Evolutionary conservation across 352 stramenopile species (phyloP), one percentile per base, ranked within the genome.

Genomic region (Phytophthora brassicae): DNA sequence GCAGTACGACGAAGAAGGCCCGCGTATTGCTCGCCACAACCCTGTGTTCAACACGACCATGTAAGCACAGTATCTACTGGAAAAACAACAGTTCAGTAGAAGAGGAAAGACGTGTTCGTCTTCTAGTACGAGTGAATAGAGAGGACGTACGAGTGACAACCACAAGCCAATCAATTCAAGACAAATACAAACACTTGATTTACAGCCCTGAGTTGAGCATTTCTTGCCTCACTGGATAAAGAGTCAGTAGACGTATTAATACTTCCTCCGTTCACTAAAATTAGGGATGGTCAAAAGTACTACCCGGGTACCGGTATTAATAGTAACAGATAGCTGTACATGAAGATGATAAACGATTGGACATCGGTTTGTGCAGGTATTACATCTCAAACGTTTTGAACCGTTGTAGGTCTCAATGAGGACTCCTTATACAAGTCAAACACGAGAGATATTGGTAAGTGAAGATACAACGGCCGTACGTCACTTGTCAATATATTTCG

Each of bases 1-100:
- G 19, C 91, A 98, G 79, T 98, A 98, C 83, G 93, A 98, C 22
- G 95, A 98, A 63, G 93, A 98, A 81, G 95, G 95, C 6, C 91
- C 95, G 28, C 86, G 94, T 51, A 98, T 98, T 56, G 93, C 93
- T 4, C 86, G 94, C 29, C 92, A 98, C 79, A 98, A 98, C 77
- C 88, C 91, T 3, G 94, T 98, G 22, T 98, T 98, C 71, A 97
- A 89, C 52, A 89, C 92, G 26, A 95, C 90, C 61, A 96, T 98
- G 79, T 98, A 91, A 82, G 50, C 14, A 50, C 31, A 28, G 23
- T 33, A 50, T 22, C 19, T 52, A 13, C 19, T 44, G 47, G n/a
- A n/a, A n/a, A 19, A n/a, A 31, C 19, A 13, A 36, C 54, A 28
- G n/a, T 19, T 11, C n/a, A 60, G 45, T 24, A 42, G 14, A 44